These are phyloP conservation scores for Jaminaea rosea DNA, from an alignment of 1,284 basidiomycete genomes.

Conservation along the genomic window DNA sequence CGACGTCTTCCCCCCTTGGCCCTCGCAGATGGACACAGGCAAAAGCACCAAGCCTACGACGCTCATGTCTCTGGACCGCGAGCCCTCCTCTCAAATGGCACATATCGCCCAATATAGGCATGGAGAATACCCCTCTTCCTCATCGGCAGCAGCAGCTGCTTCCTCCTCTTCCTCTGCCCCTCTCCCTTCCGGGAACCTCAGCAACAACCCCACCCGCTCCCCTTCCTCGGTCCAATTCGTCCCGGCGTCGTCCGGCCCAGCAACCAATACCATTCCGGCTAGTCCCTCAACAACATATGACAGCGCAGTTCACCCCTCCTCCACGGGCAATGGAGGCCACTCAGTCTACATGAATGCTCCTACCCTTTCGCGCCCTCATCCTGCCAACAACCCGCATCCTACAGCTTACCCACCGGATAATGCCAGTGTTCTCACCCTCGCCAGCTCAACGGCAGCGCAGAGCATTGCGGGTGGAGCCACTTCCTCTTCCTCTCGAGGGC, in stretches of 20 bases:
- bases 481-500: constrained; percentile 14
- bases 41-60: constrained; percentile 94
- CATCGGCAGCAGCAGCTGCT: neutral
- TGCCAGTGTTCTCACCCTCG: constrained; percentile 81
- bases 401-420: constrained; percentile 80
- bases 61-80: constrained; percentile 78
- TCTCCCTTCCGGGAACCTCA: too few relatives aligned
- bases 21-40: constrained; percentile 36
- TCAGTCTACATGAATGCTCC: constrained; percentile 51
- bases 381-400: constrained; percentile 85
- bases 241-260: constrained; percentile 8
- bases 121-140: constrained; percentile 10
- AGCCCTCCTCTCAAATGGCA: constrained; percentile 56
- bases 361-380: constrained; percentile 78
- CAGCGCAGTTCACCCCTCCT: constrained; percentile 10
- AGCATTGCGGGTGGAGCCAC: constrained; percentile 19
- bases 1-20: too few relatives aligned
- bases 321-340: constrained; percentile 9
- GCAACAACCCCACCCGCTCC: too few relatives aligned
- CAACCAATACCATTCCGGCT: constrained; percentile 12
- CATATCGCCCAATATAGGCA: constrained; percentile 79
- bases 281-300: constrained; percentile 7
- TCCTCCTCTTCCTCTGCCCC: too few relatives aligned
- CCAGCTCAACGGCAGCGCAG: constrained; percentile 62
- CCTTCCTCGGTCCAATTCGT: constrained; percentile 11